Base-by-base conservation (phyloP, 2,329 filamentous ascomycete genomes). In the Xylaria sp. region DNA sequence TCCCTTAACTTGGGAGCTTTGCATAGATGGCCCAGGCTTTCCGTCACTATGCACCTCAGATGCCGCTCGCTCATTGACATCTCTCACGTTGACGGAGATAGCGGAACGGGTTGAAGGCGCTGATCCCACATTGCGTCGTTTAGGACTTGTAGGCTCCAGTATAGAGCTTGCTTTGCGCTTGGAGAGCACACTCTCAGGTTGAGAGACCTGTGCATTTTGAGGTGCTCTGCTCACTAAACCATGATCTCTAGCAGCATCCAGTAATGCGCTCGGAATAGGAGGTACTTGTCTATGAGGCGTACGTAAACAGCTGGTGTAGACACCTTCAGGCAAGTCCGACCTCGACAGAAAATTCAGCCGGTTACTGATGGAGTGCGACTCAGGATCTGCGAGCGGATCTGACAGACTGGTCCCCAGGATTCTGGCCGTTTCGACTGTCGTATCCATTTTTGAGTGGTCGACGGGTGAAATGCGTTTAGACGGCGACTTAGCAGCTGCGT, bases 231-330 rank as follows among this genome's bases (percentile, higher is more conserved):
- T 75, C 2, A 74, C 65, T 30, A 78, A 66, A 1, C 75, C 76
- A 57, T 77, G 72, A 8, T 73, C 69, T 47, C 75, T 72, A 11
- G 77, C 79, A 55, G 70, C 71, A 39, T 76, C 70, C 2, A 82
- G 59, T 10, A 83, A 66, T 6, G 67, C 71, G 6, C 69, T 63
- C 2, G 69, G 67, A 1, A 82, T 44, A 1, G 76, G 74, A 34
- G 81, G 71, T 0, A 62, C 60, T 2, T 75, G 75, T 2, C 73
- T 67, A 19, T 62, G 68, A 11, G 74, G 74, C 18, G 74, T 74
- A 37, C 69, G 72, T 11, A 81, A 66, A 4, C 76, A 76, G 58
- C 80, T 83, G 51, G 69, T 56, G 47, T 74, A 73, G 18, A 83
- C 58, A 0, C 80, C 80, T 18, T 68, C 66, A 16, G 67, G 60